These are phyloP conservation scores for Globisporangium ultimum DNA, from an alignment of 352 stramenopile species.

Conservation along the genomic window DNA sequence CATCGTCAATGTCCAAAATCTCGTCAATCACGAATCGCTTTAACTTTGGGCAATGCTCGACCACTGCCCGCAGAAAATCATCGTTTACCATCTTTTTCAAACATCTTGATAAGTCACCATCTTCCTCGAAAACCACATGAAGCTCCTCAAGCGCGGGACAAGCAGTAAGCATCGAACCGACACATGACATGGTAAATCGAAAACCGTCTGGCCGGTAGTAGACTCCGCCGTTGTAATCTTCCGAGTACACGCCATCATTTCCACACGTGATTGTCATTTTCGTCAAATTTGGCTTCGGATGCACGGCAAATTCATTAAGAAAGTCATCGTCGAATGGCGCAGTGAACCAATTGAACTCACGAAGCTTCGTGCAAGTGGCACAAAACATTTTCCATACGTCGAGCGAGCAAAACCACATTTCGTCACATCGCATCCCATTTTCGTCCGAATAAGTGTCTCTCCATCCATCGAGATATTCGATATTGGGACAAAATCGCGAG, in stretches of 20 bases:
- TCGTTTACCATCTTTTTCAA: slow-evolving; percentile 1
- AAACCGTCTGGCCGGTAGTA: neutral
- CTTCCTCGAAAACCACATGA: slow-evolving; percentile 1
- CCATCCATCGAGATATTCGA: slow-evolving; percentile 23
- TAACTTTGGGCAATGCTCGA: neutral
- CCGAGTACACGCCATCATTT: neutral
- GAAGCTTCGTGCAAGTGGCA: neutral
- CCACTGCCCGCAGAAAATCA: neutral
- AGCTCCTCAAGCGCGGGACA: slow-evolving; percentile 17
- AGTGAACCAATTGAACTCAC: slow-evolving; percentile 4
- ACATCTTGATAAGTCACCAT: neutral
- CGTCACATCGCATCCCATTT: slow-evolving; percentile 8
- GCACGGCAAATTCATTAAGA: neutral
- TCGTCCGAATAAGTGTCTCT: slow-evolving; percentile 12
- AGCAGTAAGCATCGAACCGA: neutral
- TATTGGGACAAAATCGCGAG: slow-evolving; percentile 12
- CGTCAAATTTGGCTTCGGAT: neutral
- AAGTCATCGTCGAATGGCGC: slow-evolving; percentile 3
- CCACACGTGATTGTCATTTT: neutral
- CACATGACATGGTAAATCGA: neutral
- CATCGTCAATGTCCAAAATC: neutral
- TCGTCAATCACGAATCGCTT: neutral
- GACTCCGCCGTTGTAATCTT: slow-evolving; percentile 3
- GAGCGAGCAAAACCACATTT: slow-evolving; percentile 5
- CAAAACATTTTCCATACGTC: slow-evolving; percentile 2